These are phyloP conservation scores for Phytophthora lateralis DNA, from an alignment of 352 stramenopile species.

Conservation along the genomic window DNA sequence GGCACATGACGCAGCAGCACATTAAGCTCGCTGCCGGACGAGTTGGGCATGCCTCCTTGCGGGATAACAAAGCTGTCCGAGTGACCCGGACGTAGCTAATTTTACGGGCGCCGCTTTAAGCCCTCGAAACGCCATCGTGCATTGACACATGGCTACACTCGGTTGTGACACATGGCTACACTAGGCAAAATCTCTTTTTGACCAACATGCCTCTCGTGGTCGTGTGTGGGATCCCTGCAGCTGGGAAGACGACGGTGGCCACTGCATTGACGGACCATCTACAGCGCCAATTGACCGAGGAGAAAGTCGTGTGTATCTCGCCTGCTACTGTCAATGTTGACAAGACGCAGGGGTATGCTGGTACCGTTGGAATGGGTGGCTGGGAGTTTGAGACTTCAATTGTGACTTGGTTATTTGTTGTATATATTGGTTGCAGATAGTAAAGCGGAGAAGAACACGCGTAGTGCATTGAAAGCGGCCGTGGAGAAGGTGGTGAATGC, in stretches of 20 bases:
- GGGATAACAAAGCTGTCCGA: background rate
- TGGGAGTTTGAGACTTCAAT: slow-evolving; percentile 1
- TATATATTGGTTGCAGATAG: slow-evolving; percentile 40
- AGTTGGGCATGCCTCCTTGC: slow-evolving; percentile 27
- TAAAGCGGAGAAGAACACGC: slow-evolving; percentile 69
- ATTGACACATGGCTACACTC: slow-evolving; percentile 21
- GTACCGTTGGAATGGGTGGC: slow-evolving; percentile 37
- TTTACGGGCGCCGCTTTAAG: background rate
- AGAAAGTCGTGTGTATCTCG: slow-evolving; percentile 66
- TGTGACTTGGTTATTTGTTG: background rate
- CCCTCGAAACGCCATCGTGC: background rate
- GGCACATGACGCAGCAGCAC: slow-evolving; percentile 74
- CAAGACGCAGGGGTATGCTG: slow-evolving; percentile 59
- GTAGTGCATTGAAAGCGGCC: slow-evolving; percentile 65
- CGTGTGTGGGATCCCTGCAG: slow-evolving; percentile 69
- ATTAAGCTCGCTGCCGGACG: slow-evolving; percentile 59
- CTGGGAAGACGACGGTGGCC: slow-evolving; percentile 69
- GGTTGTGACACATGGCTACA: slow-evolving; percentile 19
- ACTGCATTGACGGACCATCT: slow-evolving; percentile 57
- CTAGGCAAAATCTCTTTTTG: slow-evolving; percentile 11
- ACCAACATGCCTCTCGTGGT: slow-evolving; percentile 72
- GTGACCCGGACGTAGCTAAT: background rate
- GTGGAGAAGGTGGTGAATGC: slow-evolving; percentile 66
- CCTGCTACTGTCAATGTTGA: slow-evolving; percentile 66
- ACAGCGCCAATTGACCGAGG: slow-evolving; percentile 35